Evolutionary conservation across 2,329 filamentous ascomycete genomes (phyloP), one percentile per base, ranked within the genome.

Genomic region (Fusarium bactridioides): DNA sequence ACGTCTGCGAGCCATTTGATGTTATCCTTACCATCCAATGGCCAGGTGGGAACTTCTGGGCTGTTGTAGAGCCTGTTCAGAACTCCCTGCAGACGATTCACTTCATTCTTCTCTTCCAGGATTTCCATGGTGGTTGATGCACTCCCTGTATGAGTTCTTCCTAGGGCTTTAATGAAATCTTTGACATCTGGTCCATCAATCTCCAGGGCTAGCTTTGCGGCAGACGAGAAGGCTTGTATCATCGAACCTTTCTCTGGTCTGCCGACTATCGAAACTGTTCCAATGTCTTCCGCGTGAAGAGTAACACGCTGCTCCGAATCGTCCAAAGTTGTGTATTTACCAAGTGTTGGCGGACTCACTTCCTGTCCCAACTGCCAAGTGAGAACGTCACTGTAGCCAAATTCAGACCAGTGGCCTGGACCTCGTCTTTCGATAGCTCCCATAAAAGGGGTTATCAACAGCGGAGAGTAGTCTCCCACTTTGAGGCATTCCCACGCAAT

Each of bases 291-390:
- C 2, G 60, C 4, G 0, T 16, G 13, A 4, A 62, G 1, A 7
- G 53, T 23, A 10, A 59, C 6, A 7, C 44, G n/a, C 0, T 40
- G 5, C 0, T 35, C 16, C 13, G 4, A 7, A 1, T 45, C 9
- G 8, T 62, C 2, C 5, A 59, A 23, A 2, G 2, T 16, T 19
- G 19, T 29, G 10, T 59, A 9, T 1, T 11, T n/a, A 1, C 9
- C 10, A 1, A 47, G 2, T 4, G 2, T 6, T 5, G 53, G 60
- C 4, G 41, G 41, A 4, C 0, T 2, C 21, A 9, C 44, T 19
- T 62, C 60, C 7, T 47, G 18, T 11, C 10, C 40, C 7, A 62
- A 13, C 5, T 35, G n/a, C 53, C 35, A 59, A 3, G 53, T 62
- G 3, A 40, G 35, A 16, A 62, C 33, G 9, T 62, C 41, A 23